Evolutionary conservation across 2,329 filamentous ascomycete genomes (phyloP).

Genomic region (Fusarium humuli): DNA sequence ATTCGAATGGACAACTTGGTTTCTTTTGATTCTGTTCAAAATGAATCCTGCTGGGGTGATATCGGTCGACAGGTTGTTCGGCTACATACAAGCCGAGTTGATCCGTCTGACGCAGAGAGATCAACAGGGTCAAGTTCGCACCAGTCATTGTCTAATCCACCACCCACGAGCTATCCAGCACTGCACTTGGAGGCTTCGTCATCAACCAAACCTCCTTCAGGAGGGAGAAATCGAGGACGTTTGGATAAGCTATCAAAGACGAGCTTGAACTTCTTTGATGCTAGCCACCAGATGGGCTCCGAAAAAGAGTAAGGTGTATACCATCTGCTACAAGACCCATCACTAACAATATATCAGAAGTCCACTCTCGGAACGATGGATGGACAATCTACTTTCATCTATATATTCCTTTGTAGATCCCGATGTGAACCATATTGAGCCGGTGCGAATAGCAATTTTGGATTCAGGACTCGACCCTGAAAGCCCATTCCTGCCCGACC

Average conservation of each 20-base stretch:
- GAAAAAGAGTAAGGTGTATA: not conserved
- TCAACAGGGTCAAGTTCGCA: not conserved
- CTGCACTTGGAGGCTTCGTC: not conserved
- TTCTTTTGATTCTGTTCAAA: not conserved
- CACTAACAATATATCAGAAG: not conserved
- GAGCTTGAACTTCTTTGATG: slow-evolving; percentile 1
- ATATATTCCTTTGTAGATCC: not conserved
- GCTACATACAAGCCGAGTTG: not conserved
- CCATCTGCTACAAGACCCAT: rapidly evolving
- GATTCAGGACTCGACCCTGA: not conserved
- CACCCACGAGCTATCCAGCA: not conserved
- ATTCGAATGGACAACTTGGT: not conserved
- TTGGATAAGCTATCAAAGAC: not conserved
- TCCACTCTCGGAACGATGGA: not conserved
- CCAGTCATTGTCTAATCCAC: not conserved
- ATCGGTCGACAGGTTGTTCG: not conserved
- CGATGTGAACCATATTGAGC: not conserved
- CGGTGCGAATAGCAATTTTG: slow-evolving; percentile 6
- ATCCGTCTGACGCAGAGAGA: no score
- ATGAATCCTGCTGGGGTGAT: not conserved
- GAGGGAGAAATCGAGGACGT: no score
- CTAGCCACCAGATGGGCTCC: not conserved
- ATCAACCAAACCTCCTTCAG: not conserved
- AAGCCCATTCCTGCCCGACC: not conserved
- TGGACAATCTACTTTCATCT: not conserved